Evolutionary conservation across 2,329 filamentous ascomycete genomes (phyloP), one percentile per base, ranked within the genome.

Genomic region (Fusarium subglutinans): DNA sequence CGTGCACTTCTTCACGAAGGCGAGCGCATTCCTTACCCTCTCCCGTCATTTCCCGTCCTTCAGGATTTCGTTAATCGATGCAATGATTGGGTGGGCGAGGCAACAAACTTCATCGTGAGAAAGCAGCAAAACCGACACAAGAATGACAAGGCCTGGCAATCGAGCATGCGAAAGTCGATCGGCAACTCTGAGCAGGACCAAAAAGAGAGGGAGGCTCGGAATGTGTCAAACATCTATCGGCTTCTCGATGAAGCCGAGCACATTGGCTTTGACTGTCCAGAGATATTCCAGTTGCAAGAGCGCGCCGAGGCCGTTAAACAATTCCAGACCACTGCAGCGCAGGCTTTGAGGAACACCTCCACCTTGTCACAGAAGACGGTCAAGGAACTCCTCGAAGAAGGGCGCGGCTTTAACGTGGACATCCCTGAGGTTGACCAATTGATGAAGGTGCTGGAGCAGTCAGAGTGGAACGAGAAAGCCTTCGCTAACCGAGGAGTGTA

Each of bases 41-140:
- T 99, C 71, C 91, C 92, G 74, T 95, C 94, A 72, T 88, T 99
- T 72, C 89, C 93, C 77, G 90, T 94, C 77, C 88, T 99, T 77
- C 93, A 91, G 83, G 90, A 92, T 75, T 99, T 97, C 84, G 96
- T 99, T 81, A 95, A 98, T 77, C 92, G 94, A 79, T 98, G 96
- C 86, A 97, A 98, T 82, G 95, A 97, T 81, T 98, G 97, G 93
- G 94, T 98, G 72, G 96, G 98, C 79, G 96, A 98, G 84, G 96
- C 96, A 74, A 96, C 94, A 79, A 95, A 93, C 80, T 99, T 97
- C 86, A 98, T 95, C 79, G 95, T 96, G 67, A 93, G 96, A 77
- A 99, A 99, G 85, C 96, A 98, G 85, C 96, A 98, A 83, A 97
- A 97, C 80, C 93, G 96, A 72, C 94, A 96, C 70, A 98, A 98